Evolutionary conservation across 495 filamentous ascomycete species (phyloP), one percentile per base, ranked within the genome.

Genomic region (Penicillium herquei): DNA sequence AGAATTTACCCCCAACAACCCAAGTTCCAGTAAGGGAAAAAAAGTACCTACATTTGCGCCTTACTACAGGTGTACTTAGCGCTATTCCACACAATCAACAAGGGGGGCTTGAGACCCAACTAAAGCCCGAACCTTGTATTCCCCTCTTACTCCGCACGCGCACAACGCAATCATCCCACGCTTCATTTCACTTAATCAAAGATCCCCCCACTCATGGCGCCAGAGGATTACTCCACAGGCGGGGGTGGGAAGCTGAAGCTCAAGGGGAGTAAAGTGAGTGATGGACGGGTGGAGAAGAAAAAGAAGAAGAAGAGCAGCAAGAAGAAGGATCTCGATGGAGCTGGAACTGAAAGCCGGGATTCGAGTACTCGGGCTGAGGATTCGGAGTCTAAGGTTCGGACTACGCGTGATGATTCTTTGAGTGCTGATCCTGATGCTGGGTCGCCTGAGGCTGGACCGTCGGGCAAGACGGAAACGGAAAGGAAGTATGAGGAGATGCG

Each of bases 401-500:
- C 48, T 39, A 35, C 31, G 8, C 12, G 18, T 41, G n/a, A 16
- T 48, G 55, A 48, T 43, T 17, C 47, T 50, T 44, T 30, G 41
- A 30, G 17, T 12, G 39, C 39, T 13, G 41, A 44, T 43, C 21
- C 21, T 26, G 21, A 26, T 26, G 21, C 21, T 26, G 21, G 17
- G 26, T 14, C 9, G 8, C 18, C 18, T 32, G 52, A 21, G 16
- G 43, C 46, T 18, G 41, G 17, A 26, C 6, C 6, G 39, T 41
- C 39, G 6, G 69, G 62, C 49, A 98, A 96, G 78, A 98, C 94
- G 0, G 92, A 96, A 63, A 84, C 91, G 26, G 92, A 98, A 75
- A 75, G 78, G 61, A 79, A 84, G 37, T 81, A 93, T 66, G 87
- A 93, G 58, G 92, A 98, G 75, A 74, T 81, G 60, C 82, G 87